Conservation (phyloP, 2,329 filamentous ascomycete species). For the Thielaviopsis ethacetica region DNA sequence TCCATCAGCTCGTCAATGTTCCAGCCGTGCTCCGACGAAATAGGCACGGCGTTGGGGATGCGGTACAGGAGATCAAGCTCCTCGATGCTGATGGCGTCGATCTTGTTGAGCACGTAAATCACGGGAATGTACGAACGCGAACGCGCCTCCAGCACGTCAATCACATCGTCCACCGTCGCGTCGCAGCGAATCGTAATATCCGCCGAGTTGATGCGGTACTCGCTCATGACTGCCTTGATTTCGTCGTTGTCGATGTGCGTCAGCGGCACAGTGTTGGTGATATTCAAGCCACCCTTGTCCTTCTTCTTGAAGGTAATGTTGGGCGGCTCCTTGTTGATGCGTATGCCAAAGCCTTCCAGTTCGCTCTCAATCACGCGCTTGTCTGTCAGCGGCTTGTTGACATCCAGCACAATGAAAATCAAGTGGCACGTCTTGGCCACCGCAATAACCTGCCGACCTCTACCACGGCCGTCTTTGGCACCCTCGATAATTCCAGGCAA, state of each 20-base stretch:
- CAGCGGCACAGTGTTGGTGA: constrained; percentile 85
- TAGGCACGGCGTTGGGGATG: constrained; percentile 91
- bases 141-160: constrained; percentile 89
- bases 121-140: constrained; percentile 96
- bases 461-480: constrained; percentile 93
- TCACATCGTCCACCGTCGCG: constrained; percentile 91
- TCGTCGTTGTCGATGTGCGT: constrained; percentile 90
- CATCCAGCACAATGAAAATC: constrained; percentile 96
- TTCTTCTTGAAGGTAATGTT: constrained; percentile 99
- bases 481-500: constrained; percentile 97
- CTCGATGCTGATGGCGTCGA: constrained; percentile 94
- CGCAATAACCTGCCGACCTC: constrained; percentile 95
- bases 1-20: constrained; percentile 95
- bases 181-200: constrained; percentile 97
- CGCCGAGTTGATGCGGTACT: constrained; percentile 91
- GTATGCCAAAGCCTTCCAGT: constrained; percentile 90
- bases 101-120: constrained; percentile 97
- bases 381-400: constrained; percentile 95
- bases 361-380: constrained; percentile 92
- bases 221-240: constrained; percentile 93
- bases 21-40: constrained; percentile 95
- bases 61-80: constrained; percentile 91
- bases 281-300: constrained; percentile 92
- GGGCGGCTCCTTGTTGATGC: constrained; percentile 91
- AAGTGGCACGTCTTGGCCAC: constrained; percentile 97